Evolutionary conservation across 345 rosid species (phyloP).

Genomic region (Camelina neglecta): DNA sequence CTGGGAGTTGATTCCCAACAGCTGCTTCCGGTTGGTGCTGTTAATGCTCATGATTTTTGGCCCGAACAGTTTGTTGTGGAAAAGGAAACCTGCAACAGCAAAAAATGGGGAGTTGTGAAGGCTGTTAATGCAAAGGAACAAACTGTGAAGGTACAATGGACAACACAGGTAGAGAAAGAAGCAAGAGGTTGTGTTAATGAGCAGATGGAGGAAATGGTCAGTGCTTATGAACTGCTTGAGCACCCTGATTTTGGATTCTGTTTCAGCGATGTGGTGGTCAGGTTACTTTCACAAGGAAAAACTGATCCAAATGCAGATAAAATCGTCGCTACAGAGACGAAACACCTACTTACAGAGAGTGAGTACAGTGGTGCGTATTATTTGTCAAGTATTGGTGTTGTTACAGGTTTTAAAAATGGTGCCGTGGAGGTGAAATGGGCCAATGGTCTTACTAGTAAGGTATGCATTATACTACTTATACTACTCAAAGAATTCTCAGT

Average conservation of each 20-base stretch:
- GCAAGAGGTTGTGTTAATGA: conserved; percentile 41
- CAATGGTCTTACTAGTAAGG: conserved; percentile 65
- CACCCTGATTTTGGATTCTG: conserved; percentile 79
- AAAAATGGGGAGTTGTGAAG: conserved; percentile 74
- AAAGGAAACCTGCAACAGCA: conserved; percentile 51
- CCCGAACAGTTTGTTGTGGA: conserved; percentile 88
- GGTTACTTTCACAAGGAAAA: conserved; percentile 35
- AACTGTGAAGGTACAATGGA: conserved; percentile 79
- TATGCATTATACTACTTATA: conserved; percentile 40
- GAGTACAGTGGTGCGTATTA: conserved; percentile 42
- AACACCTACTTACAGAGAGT: conserved; percentile 35
- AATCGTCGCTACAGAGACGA: conserved; percentile 29
- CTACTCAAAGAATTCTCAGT: too few species aligned
- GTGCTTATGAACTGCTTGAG: conserved; percentile 86
- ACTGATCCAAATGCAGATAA: conserved; percentile 34
- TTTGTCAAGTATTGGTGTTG: conserved; percentile 71
- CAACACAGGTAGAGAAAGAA: conserved; percentile 42
- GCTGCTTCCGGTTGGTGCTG: conserved; percentile 62
- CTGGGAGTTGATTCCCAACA: conserved; percentile 61
- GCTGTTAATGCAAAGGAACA: conserved; percentile 77
- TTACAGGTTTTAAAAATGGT: conserved; percentile 74
- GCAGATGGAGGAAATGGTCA: conserved; percentile 65
- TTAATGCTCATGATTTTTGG: conserved; percentile 86
- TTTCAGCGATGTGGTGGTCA: conserved; percentile 78
- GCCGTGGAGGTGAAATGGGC: conserved; percentile 85